A percentile compares a stretch with the other conserved stretches of the same genome.
These are phyloP conservation scores for Dalechampia spathulata DNA, from an alignment of 441 rosid genomes.

Conservation along the genomic window DNA sequence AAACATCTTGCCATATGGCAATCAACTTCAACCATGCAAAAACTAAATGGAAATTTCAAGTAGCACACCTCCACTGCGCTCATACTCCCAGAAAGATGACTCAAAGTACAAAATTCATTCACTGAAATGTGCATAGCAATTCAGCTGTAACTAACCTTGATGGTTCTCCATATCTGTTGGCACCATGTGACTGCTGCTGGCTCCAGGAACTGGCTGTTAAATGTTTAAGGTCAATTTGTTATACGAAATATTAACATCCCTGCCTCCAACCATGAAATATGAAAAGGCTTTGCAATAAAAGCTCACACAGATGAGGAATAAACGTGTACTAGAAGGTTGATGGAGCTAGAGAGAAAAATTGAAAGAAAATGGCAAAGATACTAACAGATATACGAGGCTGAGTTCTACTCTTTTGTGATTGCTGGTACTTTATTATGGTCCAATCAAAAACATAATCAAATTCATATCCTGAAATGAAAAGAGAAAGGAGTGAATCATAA, in stretches of 20 bases:
- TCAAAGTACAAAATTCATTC: not conserved
- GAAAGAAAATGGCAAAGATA: not conserved
- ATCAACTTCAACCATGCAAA: not conserved
- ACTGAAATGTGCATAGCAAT: conserved; percentile 9
- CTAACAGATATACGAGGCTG: conserved; percentile 45
- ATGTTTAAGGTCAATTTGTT: not conserved
- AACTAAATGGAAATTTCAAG: not conserved
- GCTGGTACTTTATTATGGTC: conserved; percentile 88
- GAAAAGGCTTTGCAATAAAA: not conserved
- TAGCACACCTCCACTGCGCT: not conserved
- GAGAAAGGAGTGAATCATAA: not conserved
- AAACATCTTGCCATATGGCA: not conserved
- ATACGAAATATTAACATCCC: not conserved
- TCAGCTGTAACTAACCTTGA: conserved; percentile 53
- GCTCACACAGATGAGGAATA: not conserved
- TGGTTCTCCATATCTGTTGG: conserved; percentile 43
- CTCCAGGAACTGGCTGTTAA: conserved; percentile 58
- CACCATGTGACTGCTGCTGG: conserved; percentile 52
- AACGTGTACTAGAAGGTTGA: not conserved
- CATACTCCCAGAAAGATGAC: too few relatives aligned
- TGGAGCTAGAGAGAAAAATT: not conserved
- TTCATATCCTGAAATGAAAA: conserved; percentile 46
- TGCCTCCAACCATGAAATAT: not conserved
- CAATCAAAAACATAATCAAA: conserved; percentile 82
- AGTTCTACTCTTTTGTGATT: conserved; percentile 54